A percentile compares a stretch with the other conserved stretches of the same genome.
phyloP scores from a whole-genome alignment of 305 asterid genomes.

The Fraxinus baroniana region DNA sequence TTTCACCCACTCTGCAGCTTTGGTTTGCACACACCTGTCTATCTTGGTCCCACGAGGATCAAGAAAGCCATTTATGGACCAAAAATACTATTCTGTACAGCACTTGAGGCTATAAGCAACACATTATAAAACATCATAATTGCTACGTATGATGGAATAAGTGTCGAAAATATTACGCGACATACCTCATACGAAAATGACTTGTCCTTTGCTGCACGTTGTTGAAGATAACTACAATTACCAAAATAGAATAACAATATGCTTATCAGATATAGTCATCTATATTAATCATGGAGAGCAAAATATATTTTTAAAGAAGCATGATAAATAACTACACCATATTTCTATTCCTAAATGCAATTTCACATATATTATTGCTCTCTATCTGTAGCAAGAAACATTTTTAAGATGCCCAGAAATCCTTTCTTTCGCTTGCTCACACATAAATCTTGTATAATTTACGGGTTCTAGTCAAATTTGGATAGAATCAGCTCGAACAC shows the following conservation, averaged over 20 bases:
- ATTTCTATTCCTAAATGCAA: neutral
- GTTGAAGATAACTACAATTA: constrained; percentile 79
- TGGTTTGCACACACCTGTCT: neutral
- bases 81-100: neutral
- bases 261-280: constrained; percentile 19
- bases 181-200: constrained; percentile 86
- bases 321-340: neutral
- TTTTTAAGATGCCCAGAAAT: neutral
- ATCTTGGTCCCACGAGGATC: neutral
- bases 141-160: constrained; percentile 36
- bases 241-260: constrained; percentile 13
- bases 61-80: neutral
- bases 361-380: neutral
- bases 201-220: constrained; percentile 67
- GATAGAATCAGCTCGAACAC: neutral
- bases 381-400: constrained; percentile 1
- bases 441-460: neutral
- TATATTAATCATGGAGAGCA: neutral
- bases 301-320: neutral
- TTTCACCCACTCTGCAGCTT: neutral
- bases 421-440: constrained; percentile 7
- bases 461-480: neutral
- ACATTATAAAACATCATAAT: constrained; percentile 29
- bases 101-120: neutral
- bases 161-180: neutral